Evolutionary conservation across 2,329 filamentous ascomycete genomes (phyloP), one percentile per base, ranked within the genome.

Genomic region (Cordyceps javanica): DNA sequence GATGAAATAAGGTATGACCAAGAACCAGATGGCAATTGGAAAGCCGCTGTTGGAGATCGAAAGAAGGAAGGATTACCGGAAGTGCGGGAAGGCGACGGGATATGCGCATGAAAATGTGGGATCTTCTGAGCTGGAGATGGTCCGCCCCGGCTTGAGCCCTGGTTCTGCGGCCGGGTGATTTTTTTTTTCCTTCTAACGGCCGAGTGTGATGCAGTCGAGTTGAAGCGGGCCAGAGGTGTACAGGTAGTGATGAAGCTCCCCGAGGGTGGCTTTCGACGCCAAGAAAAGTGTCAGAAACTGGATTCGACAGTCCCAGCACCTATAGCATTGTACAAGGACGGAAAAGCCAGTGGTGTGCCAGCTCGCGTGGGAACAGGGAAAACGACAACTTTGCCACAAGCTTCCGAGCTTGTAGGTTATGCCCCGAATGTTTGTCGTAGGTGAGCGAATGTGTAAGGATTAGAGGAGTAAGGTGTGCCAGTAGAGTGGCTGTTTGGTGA

Each of bases 351-450:
- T 56, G 25, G 11, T 19, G n/a, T 19, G 16, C 7, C 19, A 32
- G 28, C n/a, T 44, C 5, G 39, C 3, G 32, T 26, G 25, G 25
- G 44, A 56, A 56, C 42, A 48, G 36, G 53, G 9, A 56, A 25
- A 14, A 32, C 34, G 44, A 56, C 32, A n/a, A 48, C n/a, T 49
- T 56, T 56, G 53, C 53, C 53, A 56, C 53, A 56, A n/a, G 16
- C 32, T 39, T 28, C 32, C 53, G 11, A 55, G 30, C 5, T 13
- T 25, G n/a, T 25, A 39, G 8, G 13, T n/a, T 38, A 21, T 19
- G 13, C 13, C 16, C 44, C 53, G 1, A 23, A 26, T 30, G 21
- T 32, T 30, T 41, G 23, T 16, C 11, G 25, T n/a, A n/a, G n/a
- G n/a, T n/a, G n/a, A n/a, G n/a, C n/a, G n/a, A n/a, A n/a, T n/a